Evolutionary conservation across 352 stramenopile species (phyloP), one percentile per base, ranked within the genome.

Genomic region (Thalassiosira hispida): DNA sequence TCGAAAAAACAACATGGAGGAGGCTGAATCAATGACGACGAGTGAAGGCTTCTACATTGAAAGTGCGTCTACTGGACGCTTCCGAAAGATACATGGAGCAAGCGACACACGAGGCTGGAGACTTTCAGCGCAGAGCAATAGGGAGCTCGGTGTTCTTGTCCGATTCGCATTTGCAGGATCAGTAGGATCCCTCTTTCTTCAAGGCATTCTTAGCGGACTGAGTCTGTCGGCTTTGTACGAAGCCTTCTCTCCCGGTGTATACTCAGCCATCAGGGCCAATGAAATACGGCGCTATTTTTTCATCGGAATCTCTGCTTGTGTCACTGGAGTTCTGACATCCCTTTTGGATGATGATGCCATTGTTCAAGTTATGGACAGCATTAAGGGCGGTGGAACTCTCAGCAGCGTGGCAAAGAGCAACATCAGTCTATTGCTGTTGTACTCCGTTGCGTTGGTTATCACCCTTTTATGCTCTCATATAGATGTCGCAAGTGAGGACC

Each of bases 151-250:
- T 42, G 33, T 52, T 27, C 27, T 31, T 23, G 23, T 23, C 1
- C 1, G 11, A 1, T 16, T 64, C 16, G 29, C 35, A 18, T 29
- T 31, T 20, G 25, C 27, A 20, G 65, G 25, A 22, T 74, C 67
- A 18, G 42, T 69, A 18, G 23, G 20, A 23, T 77, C 69, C 47
- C 56, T 77, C n/a, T 77, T 68, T 46, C 52, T 77, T 35, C 67
- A 77, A 42, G 67, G 67, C 7, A 77, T 77, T 7, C 56, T 77
- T 44, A 68, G 55, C 27, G 67, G 67, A 7, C 46, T 77, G n/a
- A 77, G 67, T 23, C 55, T 77, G 0, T 77, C 67, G n/a, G 55
- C 67, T 46, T 57, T 77, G 40, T 77, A 62, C 27, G 67, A 77
- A 53, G 67, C 55, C 7, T 67, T 68, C 22, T 14, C 67, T 33